Base-by-base conservation (phyloP, 305 asterid genomes). In the Salvia sclarea region DNA sequence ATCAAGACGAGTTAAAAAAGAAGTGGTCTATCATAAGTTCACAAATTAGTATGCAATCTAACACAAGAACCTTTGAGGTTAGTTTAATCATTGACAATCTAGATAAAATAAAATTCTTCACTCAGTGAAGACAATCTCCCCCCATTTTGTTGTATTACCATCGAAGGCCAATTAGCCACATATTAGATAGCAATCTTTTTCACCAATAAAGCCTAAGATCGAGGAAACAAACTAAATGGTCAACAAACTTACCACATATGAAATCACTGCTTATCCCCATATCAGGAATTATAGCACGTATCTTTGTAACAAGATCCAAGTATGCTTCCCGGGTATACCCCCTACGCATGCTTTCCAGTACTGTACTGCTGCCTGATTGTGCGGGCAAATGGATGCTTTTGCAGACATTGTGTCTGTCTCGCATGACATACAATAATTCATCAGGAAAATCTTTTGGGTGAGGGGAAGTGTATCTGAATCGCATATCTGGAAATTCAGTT, bases 361-460 rank as follows among this genome's bases (percentile, higher is more conserved):
- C 90, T 16, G 83, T 68, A 68, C 96, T 90, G 81, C 95, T 93
- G 73, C 98, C 98, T 4, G 96, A 84, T 69, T 93, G 98, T 56
- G 98, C 98, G 43, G 98, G 98, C 75, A 90, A 78, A 79, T 93
- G 98, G 72, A 93, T 90, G 84, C 88, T 88, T 69, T 86, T 90
- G 89, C 98, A 93, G 76, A 93, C 82, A 71, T 93, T 93, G 72
- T 86, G 76, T 76, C 96, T 93, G 58, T 90, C 86, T 54, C 91
- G 82, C 98, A 93, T 90, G 50, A 88, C 91, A 62, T 85, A 88
- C 76, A 93, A 73, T 78, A 93, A 76, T 74, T 91, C 95, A 74
- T 90, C 92, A 0, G 97, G 98, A 76, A 88, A 93, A 73, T 93
- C 98, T 82, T 93, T 93, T 21, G 98, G 98, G 76, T 93, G 98